These are phyloP conservation scores for Silene coronaria DNA, from an alignment of 179 eudicot genomes.

Conservation along the genomic window DNA sequence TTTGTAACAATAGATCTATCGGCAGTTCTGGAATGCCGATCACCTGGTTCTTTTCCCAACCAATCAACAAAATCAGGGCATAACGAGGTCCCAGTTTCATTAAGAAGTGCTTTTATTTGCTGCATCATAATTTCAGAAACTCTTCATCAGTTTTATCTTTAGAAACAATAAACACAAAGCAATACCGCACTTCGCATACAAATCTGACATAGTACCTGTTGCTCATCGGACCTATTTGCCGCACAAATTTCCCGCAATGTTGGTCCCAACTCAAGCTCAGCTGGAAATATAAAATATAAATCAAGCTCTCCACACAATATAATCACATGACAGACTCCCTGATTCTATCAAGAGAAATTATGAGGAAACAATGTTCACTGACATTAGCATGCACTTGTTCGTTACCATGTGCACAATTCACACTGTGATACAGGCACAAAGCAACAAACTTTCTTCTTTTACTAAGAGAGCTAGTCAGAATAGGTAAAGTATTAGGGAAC, in stretches of 20 bases:
- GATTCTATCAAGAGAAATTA: background rate
- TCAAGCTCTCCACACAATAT: conserved; percentile 12
- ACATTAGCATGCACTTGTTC: conserved; percentile 1
- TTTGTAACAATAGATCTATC: conserved; percentile 68
- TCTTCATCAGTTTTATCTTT: conserved; percentile 3
- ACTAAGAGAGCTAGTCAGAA: background rate
- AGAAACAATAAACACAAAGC: background rate
- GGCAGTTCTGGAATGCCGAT: conserved; percentile 49
- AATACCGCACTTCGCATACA: background rate
- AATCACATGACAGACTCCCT: background rate
- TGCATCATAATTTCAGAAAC: conserved; percentile 31
- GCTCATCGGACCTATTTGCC: conserved; percentile 79
- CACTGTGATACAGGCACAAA: conserved; percentile 5
- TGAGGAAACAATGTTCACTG: background rate
- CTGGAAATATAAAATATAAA: conserved; percentile 32
- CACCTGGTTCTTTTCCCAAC: conserved; percentile 58
- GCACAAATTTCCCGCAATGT: conserved; percentile 79
- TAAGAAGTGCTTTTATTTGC: conserved; percentile 95
- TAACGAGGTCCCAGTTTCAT: conserved; percentile 66
- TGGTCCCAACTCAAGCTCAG: conserved; percentile 56
- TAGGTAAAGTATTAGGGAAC: background rate
- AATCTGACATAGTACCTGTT: conserved; percentile 44
- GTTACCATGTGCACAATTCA: background rate
- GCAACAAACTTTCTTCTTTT: background rate
- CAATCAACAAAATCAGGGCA: conserved; percentile 75